phyloP scores from a whole-genome alignment of 805 yeast species.

The Wickerhamomyces sydowiorum region DNA sequence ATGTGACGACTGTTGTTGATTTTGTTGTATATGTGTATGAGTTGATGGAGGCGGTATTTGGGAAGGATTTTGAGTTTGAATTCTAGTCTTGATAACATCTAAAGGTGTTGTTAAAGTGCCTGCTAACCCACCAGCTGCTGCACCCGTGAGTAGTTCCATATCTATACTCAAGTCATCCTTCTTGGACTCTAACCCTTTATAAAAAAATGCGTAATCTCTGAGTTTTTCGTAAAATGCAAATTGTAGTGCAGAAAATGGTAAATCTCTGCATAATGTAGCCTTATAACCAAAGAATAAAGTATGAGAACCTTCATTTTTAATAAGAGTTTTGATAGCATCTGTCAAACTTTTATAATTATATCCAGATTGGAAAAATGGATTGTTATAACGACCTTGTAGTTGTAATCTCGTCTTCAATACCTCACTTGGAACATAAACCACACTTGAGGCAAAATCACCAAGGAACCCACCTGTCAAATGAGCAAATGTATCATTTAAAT shows the following conservation, averaged over 20 bases:
- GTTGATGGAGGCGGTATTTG: slow-evolving; percentile 1
- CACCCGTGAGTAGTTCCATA: slow-evolving; percentile 81
- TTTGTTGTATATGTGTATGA: slow-evolving; percentile 15
- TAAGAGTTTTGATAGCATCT: slow-evolving; percentile 65
- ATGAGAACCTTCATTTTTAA: slow-evolving; percentile 61
- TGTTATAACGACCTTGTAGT: slow-evolving; percentile 83
- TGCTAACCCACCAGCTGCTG: slow-evolving; percentile 92
- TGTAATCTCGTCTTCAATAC: slow-evolving; percentile 91
- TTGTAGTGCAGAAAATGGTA: slow-evolving; percentile 94
- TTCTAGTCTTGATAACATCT: slow-evolving; percentile 87
- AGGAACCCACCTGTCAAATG: slow-evolving; percentile 82
- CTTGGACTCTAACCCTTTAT: slow-evolving; percentile 24
- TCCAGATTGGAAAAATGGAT: slow-evolving; percentile 72
- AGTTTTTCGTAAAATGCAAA: slow-evolving; percentile 91
- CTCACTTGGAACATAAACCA: slow-evolving; percentile 92
- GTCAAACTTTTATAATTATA: slow-evolving; percentile 77
- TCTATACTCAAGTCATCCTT: slow-evolving; percentile 45
- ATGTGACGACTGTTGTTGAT: slow-evolving; percentile 11
- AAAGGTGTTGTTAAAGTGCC: slow-evolving; percentile 86
- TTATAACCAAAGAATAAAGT: slow-evolving; percentile 88
- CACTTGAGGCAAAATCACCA: slow-evolving; percentile 88
- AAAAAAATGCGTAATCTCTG: slow-evolving; percentile 49
- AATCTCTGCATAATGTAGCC: slow-evolving; percentile 86
- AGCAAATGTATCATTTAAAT: slow-evolving; percentile 70
- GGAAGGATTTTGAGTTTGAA: slow-evolving; percentile 74